A percentile compares a stretch with the other conserved stretches of the same genome.
Evolutionary conservation across 495 filamentous ascomycete species (phyloP).

Genomic region (Darksidea phi): DNA sequence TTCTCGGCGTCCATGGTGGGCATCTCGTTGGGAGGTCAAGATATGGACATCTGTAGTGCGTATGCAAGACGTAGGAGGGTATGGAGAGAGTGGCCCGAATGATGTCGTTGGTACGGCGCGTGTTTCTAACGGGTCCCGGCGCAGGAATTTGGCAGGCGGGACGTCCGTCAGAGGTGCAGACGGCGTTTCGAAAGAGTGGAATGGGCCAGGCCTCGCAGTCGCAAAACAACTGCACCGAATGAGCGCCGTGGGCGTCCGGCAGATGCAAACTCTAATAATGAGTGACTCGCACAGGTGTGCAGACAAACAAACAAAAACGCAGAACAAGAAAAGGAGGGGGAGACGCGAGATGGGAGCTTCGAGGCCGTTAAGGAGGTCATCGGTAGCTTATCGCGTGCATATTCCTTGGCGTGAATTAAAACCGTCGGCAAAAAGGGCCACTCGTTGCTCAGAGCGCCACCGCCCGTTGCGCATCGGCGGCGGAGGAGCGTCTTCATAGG

Average conservation of each 20-base stretch:
- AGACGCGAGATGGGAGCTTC: background rate
- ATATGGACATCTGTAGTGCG: conserved; percentile 18
- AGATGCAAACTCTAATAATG: conserved; percentile 7
- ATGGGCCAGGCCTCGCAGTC: background rate
- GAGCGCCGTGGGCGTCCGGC: conserved; percentile 1
- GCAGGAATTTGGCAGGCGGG: background rate
- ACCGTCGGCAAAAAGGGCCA: conserved; percentile 12
- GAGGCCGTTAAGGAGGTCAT: conserved; percentile 5
- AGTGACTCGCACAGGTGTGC: background rate
- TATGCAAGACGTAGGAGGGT: background rate
- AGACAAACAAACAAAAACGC: conserved; percentile 3
- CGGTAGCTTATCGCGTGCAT: conserved; percentile 14
- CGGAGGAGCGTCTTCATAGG: background rate
- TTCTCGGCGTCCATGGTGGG: conserved; percentile 16
- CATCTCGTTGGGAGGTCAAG: conserved; percentile 3
- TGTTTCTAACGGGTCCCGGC: background rate
- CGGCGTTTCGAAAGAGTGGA: conserved; percentile 35
- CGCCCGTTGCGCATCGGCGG: background rate
- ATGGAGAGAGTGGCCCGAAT: background rate
- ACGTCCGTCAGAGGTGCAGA: conserved; percentile 18
- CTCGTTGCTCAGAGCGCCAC: background rate
- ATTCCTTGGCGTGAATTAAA: conserved; percentile 11
- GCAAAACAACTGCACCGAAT: conserved; percentile 27
- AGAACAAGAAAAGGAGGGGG: conserved; percentile 2
- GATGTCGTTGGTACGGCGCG: conserved; percentile 3